Conservation (phyloP, 192 early-diverging fungal species). For the Spizellomyces punctatus region DNA sequence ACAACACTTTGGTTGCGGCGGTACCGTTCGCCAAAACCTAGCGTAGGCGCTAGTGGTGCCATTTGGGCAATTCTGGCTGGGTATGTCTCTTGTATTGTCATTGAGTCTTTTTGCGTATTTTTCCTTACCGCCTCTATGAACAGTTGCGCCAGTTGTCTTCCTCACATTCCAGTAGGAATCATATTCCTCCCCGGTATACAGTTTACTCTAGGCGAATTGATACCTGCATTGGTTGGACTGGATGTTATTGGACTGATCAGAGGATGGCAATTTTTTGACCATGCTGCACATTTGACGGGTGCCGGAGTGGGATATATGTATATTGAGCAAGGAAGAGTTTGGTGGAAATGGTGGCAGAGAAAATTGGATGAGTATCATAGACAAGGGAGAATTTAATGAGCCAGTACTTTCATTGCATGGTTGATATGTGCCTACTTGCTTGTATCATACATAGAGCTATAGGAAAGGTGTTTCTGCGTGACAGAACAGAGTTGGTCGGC, state of each 20-base stretch:
- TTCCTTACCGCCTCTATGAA: conserved; percentile 18
- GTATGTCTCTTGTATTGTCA: not conserved
- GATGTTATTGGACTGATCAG: conserved; percentile 74
- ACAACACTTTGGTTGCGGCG: conserved; percentile 40
- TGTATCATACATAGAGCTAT: too few species aligned
- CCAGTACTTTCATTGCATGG: not conserved
- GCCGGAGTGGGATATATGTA: conserved; percentile 35
- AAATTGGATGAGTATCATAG: conserved; percentile 21
- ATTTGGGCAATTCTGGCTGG: conserved; percentile 72
- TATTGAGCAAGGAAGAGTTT: conserved; percentile 19
- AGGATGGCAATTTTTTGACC: conserved; percentile 76
- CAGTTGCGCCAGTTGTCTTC: conserved; percentile 18
- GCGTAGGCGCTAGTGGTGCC: conserved; percentile 83
- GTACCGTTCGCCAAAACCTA: conserved; percentile 53
- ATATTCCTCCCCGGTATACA: conserved; percentile 48
- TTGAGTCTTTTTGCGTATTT: not conserved
- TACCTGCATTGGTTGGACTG: conserved; percentile 70
- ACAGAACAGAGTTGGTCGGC: too few species aligned
- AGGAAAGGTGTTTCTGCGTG: too few species aligned
- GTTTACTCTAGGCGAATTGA: conserved; percentile 59
- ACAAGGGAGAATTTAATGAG: conserved; percentile 1
- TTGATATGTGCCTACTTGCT: not conserved
- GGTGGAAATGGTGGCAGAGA: conserved; percentile 31
- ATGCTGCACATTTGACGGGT: conserved; percentile 53
- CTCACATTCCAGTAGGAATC: conserved; percentile 30